phyloP scores from a whole-genome alignment of 176 grass and related monocot species.

The Dendrocalamus sinicus region DNA sequence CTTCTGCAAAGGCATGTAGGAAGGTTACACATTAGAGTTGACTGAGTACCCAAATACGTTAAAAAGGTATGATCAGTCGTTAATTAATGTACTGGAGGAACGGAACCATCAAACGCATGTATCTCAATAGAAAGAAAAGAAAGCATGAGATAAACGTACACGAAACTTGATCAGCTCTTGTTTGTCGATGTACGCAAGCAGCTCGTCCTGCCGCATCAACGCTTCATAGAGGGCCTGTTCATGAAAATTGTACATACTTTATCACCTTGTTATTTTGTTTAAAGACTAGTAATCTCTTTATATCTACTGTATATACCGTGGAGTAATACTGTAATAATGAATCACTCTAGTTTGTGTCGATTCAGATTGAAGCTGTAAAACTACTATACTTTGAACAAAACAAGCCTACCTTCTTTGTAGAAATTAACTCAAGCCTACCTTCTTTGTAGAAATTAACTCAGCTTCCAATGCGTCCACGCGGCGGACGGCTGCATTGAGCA shows the following conservation, averaged over 20 bases:
- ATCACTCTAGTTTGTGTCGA: background rate
- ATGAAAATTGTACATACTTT: slow-evolving; percentile 15
- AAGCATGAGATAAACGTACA: slow-evolving; percentile 52
- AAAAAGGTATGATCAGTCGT: background rate
- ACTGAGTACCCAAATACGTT: slow-evolving; percentile 12
- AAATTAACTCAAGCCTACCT: slow-evolving; percentile 84
- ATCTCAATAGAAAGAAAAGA: background rate
- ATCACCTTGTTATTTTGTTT: background rate
- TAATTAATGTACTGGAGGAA: background rate
- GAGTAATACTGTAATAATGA: background rate
- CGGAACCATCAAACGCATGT: background rate
- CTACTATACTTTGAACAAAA: background rate
- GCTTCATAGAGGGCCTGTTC: slow-evolving; percentile 82
- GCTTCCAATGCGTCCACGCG: slow-evolving; percentile 96
- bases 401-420: slow-evolving; percentile 85
- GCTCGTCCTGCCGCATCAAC: slow-evolving; percentile 89
- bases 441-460: slow-evolving; percentile 95
- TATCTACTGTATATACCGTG: background rate
- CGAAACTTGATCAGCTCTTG: slow-evolving; percentile 81
- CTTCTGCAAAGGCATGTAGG: slow-evolving; percentile 50
- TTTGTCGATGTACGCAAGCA: slow-evolving; percentile 91
- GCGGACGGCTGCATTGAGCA: slow-evolving; percentile 83
- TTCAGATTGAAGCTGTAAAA: slow-evolving; percentile 4
- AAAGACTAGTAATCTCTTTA: background rate
- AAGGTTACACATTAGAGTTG: slow-evolving; percentile 12